These are phyloP conservation scores for Nicotiana undulata DNA, from an alignment of 257 asterid genomes.

Conservation along the genomic window DNA sequence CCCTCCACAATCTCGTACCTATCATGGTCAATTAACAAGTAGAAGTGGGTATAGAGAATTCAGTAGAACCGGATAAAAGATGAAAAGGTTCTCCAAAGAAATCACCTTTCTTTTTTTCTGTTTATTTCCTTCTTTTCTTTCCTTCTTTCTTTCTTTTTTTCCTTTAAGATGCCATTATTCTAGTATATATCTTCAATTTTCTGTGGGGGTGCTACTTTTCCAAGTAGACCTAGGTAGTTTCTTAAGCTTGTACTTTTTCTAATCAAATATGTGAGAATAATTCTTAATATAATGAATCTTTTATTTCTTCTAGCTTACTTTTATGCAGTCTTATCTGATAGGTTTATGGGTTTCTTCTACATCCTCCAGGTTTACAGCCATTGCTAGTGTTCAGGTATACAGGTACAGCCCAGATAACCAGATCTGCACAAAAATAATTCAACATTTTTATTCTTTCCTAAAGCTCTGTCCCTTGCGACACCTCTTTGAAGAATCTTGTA, in stretches of 20 bases:
- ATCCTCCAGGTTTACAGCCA: background rate
- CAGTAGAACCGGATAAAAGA: background rate
- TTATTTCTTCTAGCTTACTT: background rate
- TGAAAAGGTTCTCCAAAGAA: background rate
- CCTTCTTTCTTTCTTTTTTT: background rate
- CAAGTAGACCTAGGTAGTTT: background rate
- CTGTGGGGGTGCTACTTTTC: background rate
- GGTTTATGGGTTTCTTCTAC: background rate
- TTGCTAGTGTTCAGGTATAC: background rate
- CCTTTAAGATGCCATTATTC: background rate
- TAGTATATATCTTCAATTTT: background rate
- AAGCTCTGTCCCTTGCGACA: background rate
- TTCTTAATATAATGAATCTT: background rate
- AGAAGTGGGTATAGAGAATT: constrained; percentile 8
- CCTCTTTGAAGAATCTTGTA: background rate
- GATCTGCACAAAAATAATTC: background rate
- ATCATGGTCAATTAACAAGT: constrained; percentile 22
- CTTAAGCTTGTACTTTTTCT: background rate
- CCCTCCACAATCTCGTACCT: constrained; percentile 97
- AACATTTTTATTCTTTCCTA: background rate
- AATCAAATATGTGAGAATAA: background rate
- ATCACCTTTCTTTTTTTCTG: background rate
- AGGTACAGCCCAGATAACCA: background rate
- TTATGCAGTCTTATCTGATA: background rate
- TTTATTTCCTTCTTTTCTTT: background rate